These are phyloP conservation scores for Brasenia schreberi DNA, from an alignment of 164 flowering plant genomes.

Conservation along the genomic window DNA sequence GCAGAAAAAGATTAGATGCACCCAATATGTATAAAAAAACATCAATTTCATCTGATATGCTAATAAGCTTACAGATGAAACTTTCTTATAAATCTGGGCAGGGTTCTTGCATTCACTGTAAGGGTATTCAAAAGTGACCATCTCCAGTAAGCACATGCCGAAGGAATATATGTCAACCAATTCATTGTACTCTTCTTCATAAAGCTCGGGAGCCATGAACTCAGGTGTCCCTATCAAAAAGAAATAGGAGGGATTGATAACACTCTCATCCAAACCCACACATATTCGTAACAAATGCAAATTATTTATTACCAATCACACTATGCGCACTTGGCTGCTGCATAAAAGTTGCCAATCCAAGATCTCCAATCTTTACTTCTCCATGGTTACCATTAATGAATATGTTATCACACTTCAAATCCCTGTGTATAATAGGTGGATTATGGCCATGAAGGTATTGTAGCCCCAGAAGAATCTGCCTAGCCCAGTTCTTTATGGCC, in stretches of 20 bases:
- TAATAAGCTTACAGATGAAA: slow-evolving; percentile 39
- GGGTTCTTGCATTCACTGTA: slow-evolving; percentile 58
- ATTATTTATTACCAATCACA: too few species aligned
- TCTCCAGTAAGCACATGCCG: slow-evolving; percentile 71
- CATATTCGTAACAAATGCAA: too few species aligned
- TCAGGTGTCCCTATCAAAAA: slow-evolving; percentile 87
- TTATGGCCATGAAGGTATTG: slow-evolving; percentile 48
- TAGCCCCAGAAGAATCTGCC: slow-evolving; percentile 60
- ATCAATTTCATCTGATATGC: not conserved
- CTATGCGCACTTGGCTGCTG: too few species aligned
- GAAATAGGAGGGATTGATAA: too few species aligned
- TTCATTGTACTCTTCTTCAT: slow-evolving; percentile 69
- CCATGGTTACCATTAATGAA: slow-evolving; percentile 70
- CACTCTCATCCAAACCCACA: too few species aligned
- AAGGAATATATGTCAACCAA: slow-evolving; percentile 70
- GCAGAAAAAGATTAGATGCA: not conserved
- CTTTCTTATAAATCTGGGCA: slow-evolving; percentile 73
- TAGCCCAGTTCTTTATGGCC: slow-evolving; percentile 77
- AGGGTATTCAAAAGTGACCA: slow-evolving; percentile 68
- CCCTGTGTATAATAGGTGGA: slow-evolving; percentile 60
- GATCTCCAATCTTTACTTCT: slow-evolving; percentile 76
- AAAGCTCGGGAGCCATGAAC: slow-evolving; percentile 86
- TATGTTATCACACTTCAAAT: slow-evolving; percentile 67
- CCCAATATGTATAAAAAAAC: not conserved
- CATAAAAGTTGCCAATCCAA: slow-evolving; percentile 64